These are phyloP conservation scores for Metschnikowia noctiluminum DNA, from an alignment of 805 yeast genomes.

Conservation along the genomic window DNA sequence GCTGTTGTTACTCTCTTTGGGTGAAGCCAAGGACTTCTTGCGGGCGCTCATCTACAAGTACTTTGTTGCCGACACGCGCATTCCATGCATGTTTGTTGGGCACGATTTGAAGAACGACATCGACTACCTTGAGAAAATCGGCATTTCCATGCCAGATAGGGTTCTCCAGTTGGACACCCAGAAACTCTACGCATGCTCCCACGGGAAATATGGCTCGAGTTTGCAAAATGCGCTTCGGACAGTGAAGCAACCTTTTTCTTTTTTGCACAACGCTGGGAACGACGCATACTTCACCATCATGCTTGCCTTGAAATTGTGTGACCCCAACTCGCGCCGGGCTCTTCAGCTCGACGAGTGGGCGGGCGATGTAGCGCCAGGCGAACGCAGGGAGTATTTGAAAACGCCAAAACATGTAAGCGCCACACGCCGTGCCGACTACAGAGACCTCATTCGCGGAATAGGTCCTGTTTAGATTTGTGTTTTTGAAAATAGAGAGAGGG, in stretches of 20 bases:
- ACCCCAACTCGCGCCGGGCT: slow-evolving; percentile 14
- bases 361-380: slow-evolving; percentile 3
- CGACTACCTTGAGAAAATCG: slow-evolving; percentile 11
- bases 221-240: slow-evolving; percentile 19
- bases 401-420: background rate
- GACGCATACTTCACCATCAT: slow-evolving; percentile 26
- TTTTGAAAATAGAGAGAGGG: too few species aligned
- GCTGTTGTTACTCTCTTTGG: slow-evolving; percentile 13
- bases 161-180: slow-evolving; percentile 19
- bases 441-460: background rate
- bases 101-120: slow-evolving; percentile 15
- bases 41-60: slow-evolving; percentile 13
- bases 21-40: slow-evolving; percentile 13
- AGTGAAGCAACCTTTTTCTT: slow-evolving; percentile 20
- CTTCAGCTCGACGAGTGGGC: slow-evolving; percentile 5
- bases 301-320: slow-evolving; percentile 22
- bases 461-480: too few species aligned
- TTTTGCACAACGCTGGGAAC: slow-evolving; percentile 26
- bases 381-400: slow-evolving; percentile 6
- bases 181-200: slow-evolving; percentile 12
- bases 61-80: slow-evolving; percentile 10
- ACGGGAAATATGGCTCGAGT: slow-evolving; percentile 19
- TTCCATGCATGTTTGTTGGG: slow-evolving; percentile 18
- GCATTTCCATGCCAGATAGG: slow-evolving; percentile 5
- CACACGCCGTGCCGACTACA: background rate